Evolutionary conservation across 73 alveolate genomes (phyloP), one percentile per base, ranked within the genome.

Genomic region (Paraurostyla sp.): DNA sequence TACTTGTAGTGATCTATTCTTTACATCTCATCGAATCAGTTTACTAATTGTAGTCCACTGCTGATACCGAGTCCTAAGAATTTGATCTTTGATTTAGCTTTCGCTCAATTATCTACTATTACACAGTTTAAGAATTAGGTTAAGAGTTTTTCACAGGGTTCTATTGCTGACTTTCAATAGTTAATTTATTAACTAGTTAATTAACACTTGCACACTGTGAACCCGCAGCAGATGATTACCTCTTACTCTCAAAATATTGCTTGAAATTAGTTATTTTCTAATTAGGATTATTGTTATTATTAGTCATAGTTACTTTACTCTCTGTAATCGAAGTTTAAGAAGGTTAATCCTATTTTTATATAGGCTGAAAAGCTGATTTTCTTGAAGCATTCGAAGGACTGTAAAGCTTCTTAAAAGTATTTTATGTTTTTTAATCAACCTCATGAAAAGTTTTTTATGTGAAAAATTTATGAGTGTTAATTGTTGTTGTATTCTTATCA

Each of bases 21-120:
- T 65, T 65, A 38, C 82, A 65, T 65, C 25, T 2, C 82, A 65
- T 65, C 4, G 82, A 65, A 65, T 65, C 82, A 38, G 56, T 38
- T 65, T 65, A 65, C 16, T 65, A 38, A 22, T 65, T 65, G 25
- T 65, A 65, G 36, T 65, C 82, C 1, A 65, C 82, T 7, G 82
- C 82, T 7, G 82, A 65, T 2, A 65, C 25, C 3, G 54, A 22
- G 58, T 65, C 82, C 41, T 65, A 35, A 1, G 82, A 65, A 65
- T 65, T 65, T 11, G 82, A 65, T 65, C 82, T 65, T 65, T 65
- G 58, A 23, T 65, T 32, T 0, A 65, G 58, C 13, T 38, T 65
- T 65, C 58, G 7, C 38, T 65, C 82, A 18, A 65, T 6, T 6
- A 35, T 11, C 41, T 54, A 18, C 23, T 18, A 9, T 13, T 65